phyloP scores from a whole-genome alignment of 495 filamentous ascomycete genomes.

The Lophiotrema nucula region DNA sequence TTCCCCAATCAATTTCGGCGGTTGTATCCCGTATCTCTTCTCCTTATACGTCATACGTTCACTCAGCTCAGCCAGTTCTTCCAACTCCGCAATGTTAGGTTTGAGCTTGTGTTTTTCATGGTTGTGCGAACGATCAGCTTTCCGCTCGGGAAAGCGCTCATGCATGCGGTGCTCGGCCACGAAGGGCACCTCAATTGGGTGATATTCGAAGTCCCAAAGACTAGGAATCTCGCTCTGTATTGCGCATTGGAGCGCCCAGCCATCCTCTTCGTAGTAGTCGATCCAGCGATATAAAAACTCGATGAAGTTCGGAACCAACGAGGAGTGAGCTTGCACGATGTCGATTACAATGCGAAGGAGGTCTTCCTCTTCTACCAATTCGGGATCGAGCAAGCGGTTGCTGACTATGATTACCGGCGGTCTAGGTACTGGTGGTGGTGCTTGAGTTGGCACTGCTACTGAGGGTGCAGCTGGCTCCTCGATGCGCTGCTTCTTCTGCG shows the following conservation, averaged over 20 bases:
- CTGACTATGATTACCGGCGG: not conserved
- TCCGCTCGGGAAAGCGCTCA: not conserved
- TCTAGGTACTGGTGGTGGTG: not conserved
- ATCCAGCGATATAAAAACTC: conserved; percentile 23
- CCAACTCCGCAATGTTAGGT: conserved; percentile 6
- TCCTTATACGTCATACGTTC: conserved; percentile 21
- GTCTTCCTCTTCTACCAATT: conserved; percentile 3
- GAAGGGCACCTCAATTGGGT: conserved; percentile 1
- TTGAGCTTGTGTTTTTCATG: not conserved
- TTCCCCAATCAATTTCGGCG: not conserved
- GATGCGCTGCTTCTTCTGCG: conserved; percentile 1
- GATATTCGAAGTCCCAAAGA: conserved; percentile 22
- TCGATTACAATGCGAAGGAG: conserved; percentile 17
- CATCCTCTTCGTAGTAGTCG: conserved; percentile 15
- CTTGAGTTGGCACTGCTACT: not conserved
- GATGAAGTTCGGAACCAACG: conserved; percentile 18
- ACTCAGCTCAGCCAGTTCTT: not conserved
- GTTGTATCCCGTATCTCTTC: conserved; percentile 9
- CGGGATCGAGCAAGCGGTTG: conserved; percentile 3
- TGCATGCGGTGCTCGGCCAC: not conserved
- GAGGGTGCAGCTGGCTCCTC: too few species aligned
- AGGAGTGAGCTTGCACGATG: conserved; percentile 7
- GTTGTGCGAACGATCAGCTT: not conserved
- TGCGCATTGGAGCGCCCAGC: conserved; percentile 9
- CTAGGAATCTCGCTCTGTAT: conserved; percentile 16